phyloP scores from a whole-genome alignment of 75 land plant genomes.

The Cunninghamia lanceolata region DNA sequence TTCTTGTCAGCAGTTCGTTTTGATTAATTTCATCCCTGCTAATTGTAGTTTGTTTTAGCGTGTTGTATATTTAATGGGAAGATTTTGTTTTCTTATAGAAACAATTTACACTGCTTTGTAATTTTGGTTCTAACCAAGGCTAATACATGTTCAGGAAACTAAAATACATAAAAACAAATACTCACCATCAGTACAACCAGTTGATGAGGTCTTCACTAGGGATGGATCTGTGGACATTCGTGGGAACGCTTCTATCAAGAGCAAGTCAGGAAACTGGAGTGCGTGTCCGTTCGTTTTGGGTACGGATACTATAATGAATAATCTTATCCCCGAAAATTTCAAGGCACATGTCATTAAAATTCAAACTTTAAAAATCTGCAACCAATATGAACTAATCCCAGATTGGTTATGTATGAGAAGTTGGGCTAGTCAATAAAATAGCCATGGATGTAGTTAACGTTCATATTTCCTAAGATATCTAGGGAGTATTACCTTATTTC shows the following conservation, averaged over 20 bases:
- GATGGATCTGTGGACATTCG: conserved; percentile 72
- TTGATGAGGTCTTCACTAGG: conserved; percentile 31
- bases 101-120: not conserved
- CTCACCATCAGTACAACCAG: not conserved
- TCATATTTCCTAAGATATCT: not conserved
- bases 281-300: conserved; percentile 79
- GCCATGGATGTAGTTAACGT: not conserved
- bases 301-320: conserved; percentile 19
- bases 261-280: conserved; percentile 74
- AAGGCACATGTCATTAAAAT: not conserved
- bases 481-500: not conserved
- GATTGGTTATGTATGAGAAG: not conserved
- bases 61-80: not conserved
- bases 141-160: not conserved
- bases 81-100: not conserved
- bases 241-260: conserved; percentile 61
- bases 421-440: not conserved
- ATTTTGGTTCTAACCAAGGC: not conserved
- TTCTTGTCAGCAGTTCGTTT: not conserved
- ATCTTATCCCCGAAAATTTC: not conserved
- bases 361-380: not conserved
- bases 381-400: not conserved
- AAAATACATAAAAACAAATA: not conserved
- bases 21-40: not conserved
- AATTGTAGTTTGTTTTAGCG: not conserved